These are phyloP conservation scores for Solanum chiquidenum DNA, from an alignment of 257 asterid species.

Conservation along the genomic window DNA sequence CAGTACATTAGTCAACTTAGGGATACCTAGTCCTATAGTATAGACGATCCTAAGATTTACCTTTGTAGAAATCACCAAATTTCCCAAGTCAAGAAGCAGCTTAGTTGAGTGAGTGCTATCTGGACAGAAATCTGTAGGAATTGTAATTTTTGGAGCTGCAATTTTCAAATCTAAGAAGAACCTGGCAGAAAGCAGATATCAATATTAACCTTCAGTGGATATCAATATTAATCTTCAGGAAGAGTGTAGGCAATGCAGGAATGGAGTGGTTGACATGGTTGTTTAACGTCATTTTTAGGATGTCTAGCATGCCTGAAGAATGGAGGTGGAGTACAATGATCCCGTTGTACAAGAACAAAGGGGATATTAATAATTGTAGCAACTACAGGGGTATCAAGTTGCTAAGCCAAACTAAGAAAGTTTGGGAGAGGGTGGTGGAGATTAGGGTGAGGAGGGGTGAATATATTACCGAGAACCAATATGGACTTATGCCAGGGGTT, in stretches of 20 bases:
- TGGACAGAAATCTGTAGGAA: slow-evolving; percentile 83
- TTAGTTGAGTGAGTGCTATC: slow-evolving; percentile 70
- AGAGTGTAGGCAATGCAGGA: not conserved
- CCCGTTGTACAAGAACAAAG: not conserved
- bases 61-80: slow-evolving; percentile 74
- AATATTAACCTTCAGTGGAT: not conserved
- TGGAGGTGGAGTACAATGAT: not conserved
- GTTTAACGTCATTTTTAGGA: not conserved
- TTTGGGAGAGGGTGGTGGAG: not conserved
- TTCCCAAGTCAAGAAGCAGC: slow-evolving; percentile 96
- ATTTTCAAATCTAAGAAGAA: slow-evolving; percentile 88
- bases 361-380: not conserved
- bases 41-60: slow-evolving; percentile 20
- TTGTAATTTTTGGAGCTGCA: slow-evolving; percentile 94
- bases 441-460: not conserved
- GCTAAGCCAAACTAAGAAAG: not conserved
- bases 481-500: not conserved
- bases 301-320: not conserved
- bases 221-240: not conserved
- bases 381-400: not conserved
- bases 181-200: slow-evolving; percentile 36
- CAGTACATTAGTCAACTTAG: not conserved
- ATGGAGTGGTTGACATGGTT: not conserved
- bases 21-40: not conserved
- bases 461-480: not conserved